Evolutionary conservation across 495 filamentous ascomycete genomes (phyloP).

Genomic region (Podospora bellae-mahoneyi): DNA sequence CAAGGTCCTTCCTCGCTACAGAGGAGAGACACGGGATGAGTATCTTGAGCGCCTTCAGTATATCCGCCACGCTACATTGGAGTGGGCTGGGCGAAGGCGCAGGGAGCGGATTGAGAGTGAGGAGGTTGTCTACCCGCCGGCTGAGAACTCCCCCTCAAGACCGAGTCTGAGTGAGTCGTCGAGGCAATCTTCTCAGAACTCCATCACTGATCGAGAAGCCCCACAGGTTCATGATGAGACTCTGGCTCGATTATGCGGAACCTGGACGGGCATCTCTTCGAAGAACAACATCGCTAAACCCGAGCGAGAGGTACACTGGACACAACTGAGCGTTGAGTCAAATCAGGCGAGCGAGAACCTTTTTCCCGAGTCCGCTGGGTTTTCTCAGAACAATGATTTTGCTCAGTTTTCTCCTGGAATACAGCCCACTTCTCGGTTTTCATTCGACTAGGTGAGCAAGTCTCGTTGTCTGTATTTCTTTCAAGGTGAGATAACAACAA

Average conservation of each 20-base stretch:
- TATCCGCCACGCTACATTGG: not conserved
- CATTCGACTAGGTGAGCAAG: not conserved
- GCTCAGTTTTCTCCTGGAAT: not conserved
- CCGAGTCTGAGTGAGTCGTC: not conserved
- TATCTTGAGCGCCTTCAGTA: not conserved
- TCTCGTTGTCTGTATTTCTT: not conserved
- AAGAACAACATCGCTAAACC: not conserved
- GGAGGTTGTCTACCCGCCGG: not conserved
- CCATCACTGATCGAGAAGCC: not conserved
- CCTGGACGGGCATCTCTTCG: not conserved
- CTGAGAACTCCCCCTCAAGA: not conserved
- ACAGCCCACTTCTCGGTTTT: not conserved
- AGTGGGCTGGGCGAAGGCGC: not conserved
- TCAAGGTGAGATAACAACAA: not conserved
- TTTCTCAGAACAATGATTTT: not conserved
- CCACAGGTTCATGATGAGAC: constrained; percentile 13
- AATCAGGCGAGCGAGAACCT: not conserved
- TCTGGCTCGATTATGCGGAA: constrained; percentile 13
- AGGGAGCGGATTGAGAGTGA: not conserved
- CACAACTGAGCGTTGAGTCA: not conserved
- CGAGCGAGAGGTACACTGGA: not conserved
- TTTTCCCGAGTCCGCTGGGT: not conserved
- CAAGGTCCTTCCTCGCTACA: not conserved
- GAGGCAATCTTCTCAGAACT: not conserved
- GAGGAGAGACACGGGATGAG: not conserved